Evolutionary conservation across 2,329 filamentous ascomycete species (phyloP).

Genomic region (Allantophomopsis lycopodina): DNA sequence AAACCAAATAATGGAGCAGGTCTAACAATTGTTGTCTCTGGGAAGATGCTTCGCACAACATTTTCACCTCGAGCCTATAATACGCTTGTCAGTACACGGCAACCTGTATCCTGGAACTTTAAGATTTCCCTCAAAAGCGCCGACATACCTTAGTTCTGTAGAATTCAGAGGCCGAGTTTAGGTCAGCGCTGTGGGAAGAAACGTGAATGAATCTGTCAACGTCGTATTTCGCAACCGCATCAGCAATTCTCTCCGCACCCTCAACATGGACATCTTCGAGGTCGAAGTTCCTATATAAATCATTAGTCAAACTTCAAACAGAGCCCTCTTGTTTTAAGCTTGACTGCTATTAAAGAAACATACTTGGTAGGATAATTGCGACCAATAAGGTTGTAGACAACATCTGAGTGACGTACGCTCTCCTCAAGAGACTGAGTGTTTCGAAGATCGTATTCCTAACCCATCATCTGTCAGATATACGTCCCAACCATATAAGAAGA

Average conservation of each 20-base stretch:
- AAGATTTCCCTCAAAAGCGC: background rate
- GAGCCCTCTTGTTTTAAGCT: background rate
- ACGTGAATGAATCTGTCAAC: conserved; percentile 94
- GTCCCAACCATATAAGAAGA: conserved; percentile 7
- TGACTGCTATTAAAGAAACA: conserved; percentile 11
- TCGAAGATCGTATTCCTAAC: conserved; percentile 83
- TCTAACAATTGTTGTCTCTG: conserved; percentile 92
- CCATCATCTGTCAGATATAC: background rate
- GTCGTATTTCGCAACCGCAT: conserved; percentile 95
- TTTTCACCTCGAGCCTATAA: conserved; percentile 62
- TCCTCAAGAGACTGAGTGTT: conserved; percentile 96
- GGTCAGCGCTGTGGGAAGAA: conserved; percentile 82
- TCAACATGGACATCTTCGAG: conserved; percentile 89
- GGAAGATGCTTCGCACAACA: conserved; percentile 78
- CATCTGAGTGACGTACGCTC: conserved; percentile 90
- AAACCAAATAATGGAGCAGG: conserved; percentile 90
- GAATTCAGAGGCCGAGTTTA: conserved; percentile 74
- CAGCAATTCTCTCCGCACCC: conserved; percentile 80
- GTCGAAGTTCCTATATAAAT: conserved; percentile 64
- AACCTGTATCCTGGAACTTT: background rate
- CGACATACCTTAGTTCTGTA: conserved; percentile 67
- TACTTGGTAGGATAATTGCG: conserved; percentile 94
- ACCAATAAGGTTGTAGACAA: conserved; percentile 93
- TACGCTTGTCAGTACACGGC: conserved; percentile 3
- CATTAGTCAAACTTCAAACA: background rate